A percentile compares a stretch with the other conserved stretches of the same genome.
These are phyloP conservation scores for Echites panduratus DNA, from an alignment of 257 asterid species.

Conservation along the genomic window DNA sequence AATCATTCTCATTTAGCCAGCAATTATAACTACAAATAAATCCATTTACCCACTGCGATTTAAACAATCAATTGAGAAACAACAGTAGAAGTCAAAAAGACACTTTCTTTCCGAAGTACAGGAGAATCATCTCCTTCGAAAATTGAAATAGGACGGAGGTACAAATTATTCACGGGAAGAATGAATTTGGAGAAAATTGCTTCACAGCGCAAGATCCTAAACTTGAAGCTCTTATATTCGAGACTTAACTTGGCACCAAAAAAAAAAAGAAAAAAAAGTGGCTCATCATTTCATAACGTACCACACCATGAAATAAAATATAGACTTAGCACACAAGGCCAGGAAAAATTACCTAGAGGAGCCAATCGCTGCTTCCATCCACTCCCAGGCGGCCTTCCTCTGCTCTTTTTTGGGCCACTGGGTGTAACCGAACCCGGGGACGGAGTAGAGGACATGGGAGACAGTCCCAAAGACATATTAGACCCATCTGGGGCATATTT, in stretches of 20 bases:
- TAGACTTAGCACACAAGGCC: neutral
- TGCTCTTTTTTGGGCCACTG: conserved; percentile 36
- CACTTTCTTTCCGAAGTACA: neutral
- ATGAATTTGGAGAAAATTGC: neutral
- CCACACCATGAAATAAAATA: neutral
- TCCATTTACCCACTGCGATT: neutral
- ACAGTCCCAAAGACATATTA: conserved; percentile 56
- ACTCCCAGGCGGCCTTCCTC: conserved; percentile 90
- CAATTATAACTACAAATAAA: neutral
- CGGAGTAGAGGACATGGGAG: conserved; percentile 55
- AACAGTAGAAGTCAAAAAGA: neutral
- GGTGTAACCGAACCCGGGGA: conserved; percentile 42
- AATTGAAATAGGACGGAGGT: neutral
- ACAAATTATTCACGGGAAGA: neutral
- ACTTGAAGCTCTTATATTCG: neutral
- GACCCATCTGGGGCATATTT: conserved; percentile 88
- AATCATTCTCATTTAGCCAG: neutral
- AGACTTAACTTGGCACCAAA: neutral
- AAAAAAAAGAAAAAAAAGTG: neutral
- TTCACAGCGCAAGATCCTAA: neutral
- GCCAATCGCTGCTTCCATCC: conserved; percentile 98
- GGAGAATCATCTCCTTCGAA: neutral
- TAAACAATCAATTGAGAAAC: too few relatives aligned
- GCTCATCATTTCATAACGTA: conserved; percentile 1
- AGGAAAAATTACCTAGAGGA: conserved; percentile 60